phyloP scores from a whole-genome alignment of 1,139 yeast species.

The Pichia sp. region DNA sequence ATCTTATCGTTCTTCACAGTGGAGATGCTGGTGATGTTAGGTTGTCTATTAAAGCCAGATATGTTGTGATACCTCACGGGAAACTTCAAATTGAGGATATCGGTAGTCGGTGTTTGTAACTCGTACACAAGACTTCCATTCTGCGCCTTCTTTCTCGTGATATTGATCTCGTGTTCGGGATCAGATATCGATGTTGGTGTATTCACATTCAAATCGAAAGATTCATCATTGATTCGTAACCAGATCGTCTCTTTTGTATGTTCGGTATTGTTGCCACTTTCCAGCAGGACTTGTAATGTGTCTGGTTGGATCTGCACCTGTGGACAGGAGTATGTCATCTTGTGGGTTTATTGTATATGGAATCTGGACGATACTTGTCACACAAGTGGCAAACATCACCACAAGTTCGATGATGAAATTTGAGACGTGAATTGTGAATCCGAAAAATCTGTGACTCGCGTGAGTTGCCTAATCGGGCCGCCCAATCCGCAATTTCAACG shows the following conservation, averaged over 20 bases:
- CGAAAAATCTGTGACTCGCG: no score
- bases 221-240: constrained; percentile 20
- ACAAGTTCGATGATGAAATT: no score
- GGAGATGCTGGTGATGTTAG: constrained; percentile 9
- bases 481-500: no score
- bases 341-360: no score
- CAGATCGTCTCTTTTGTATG: constrained; percentile 24
- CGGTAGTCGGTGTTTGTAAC: no score
- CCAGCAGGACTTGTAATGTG: constrained; percentile 18
- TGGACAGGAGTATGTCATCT: constrained; percentile 1
- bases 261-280: not conserved
- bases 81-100: constrained; percentile 12
- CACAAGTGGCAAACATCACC: no score
- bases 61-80: constrained; percentile 2
- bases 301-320: constrained; percentile 23
- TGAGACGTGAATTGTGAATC: no score
- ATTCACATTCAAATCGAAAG: constrained; percentile 1
- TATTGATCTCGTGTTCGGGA: not conserved
- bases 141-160: not conserved
- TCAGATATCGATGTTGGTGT: not conserved
- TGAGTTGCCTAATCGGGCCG: no score
- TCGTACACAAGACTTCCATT: no score
- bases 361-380: no score
- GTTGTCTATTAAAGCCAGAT: not conserved
- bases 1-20: not conserved